phyloP scores from a whole-genome alignment of 352 stramenopile genomes.

The Hyaloperonospora brassicae region DNA sequence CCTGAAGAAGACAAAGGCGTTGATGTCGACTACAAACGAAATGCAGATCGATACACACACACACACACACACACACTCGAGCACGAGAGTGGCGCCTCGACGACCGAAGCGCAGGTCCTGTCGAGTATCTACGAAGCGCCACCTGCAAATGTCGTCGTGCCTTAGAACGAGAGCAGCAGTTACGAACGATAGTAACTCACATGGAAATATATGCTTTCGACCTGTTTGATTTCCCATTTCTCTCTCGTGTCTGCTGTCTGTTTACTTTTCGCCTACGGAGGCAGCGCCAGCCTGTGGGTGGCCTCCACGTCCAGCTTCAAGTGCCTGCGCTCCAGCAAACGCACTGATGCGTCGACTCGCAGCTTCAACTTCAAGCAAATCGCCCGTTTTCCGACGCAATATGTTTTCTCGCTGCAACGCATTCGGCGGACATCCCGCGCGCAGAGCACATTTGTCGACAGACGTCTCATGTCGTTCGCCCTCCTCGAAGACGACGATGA shows the following conservation, averaged over 20 bases:
- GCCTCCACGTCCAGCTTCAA: slow-evolving; percentile 5
- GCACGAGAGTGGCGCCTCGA: slow-evolving; percentile 6
- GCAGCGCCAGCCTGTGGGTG: too few relatives aligned
- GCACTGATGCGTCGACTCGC: too few relatives aligned
- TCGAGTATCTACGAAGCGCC: slow-evolving; percentile 3
- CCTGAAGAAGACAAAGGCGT: too few relatives aligned
- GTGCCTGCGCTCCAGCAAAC: too few relatives aligned
- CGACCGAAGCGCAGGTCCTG: slow-evolving; percentile 16
- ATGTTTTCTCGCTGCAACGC: too few relatives aligned
- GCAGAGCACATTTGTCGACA: too few relatives aligned
- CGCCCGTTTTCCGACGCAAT: too few relatives aligned
- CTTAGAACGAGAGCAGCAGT: slow-evolving; percentile 5
- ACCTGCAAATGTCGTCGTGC: not conserved
- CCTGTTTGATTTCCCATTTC: too few relatives aligned
- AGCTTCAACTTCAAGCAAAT: too few relatives aligned
- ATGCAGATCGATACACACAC: not conserved
- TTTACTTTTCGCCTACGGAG: too few relatives aligned
- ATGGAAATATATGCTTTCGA: not conserved
- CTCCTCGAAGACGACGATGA: slow-evolving; percentile 26
- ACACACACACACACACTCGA: not conserved
- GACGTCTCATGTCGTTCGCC: slow-evolving; percentile 19
- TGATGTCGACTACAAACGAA: not conserved
- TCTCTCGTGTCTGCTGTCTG: too few relatives aligned
- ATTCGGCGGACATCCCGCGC: too few relatives aligned
- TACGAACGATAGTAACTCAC: slow-evolving; percentile 24